Conservation (phyloP, 495 filamentous ascomycete species). For the Hyaloscypha hepaticicola region DNA sequence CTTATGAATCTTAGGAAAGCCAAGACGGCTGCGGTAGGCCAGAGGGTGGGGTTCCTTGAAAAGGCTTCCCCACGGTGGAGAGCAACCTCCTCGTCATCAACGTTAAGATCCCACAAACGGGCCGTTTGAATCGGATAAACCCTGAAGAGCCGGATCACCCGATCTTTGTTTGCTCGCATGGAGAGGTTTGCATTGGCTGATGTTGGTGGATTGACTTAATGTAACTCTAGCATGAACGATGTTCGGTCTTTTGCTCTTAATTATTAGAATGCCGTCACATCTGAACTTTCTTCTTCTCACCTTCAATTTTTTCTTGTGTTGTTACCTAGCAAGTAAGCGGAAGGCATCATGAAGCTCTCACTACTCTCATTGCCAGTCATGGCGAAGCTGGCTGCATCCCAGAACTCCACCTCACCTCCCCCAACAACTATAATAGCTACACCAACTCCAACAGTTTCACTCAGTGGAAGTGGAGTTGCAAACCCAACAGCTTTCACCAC, state of each 20-base stretch:
- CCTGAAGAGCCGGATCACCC: not conserved
- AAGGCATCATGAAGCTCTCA: not conserved
- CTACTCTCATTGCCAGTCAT: not conserved
- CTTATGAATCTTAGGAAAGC: not conserved
- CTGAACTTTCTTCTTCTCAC: not conserved
- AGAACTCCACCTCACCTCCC: conserved; percentile 7
- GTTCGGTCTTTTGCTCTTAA: not conserved
- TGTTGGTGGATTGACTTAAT: not conserved
- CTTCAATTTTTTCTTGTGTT: not conserved
- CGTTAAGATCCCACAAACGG: conserved; percentile 2
- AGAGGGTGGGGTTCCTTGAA: not conserved
- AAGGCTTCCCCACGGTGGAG: not conserved
- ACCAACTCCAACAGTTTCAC: conserved; percentile 6
- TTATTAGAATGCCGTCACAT: not conserved
- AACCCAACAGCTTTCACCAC: conserved; percentile 22
- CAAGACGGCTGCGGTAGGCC: not conserved
- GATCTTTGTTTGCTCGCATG: not conserved
- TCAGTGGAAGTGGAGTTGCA: conserved; percentile 12
- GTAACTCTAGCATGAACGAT: not conserved
- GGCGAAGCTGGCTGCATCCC: not conserved
- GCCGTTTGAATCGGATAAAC: not conserved
- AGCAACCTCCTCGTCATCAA: not conserved
- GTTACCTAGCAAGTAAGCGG: not conserved
- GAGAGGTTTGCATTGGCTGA: not conserved
- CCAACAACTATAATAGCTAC: conserved; percentile 7